Evolutionary conservation across 2,329 filamentous ascomycete genomes (phyloP), one percentile per base, ranked within the genome.

Genomic region (Diaporthe caulivora): DNA sequence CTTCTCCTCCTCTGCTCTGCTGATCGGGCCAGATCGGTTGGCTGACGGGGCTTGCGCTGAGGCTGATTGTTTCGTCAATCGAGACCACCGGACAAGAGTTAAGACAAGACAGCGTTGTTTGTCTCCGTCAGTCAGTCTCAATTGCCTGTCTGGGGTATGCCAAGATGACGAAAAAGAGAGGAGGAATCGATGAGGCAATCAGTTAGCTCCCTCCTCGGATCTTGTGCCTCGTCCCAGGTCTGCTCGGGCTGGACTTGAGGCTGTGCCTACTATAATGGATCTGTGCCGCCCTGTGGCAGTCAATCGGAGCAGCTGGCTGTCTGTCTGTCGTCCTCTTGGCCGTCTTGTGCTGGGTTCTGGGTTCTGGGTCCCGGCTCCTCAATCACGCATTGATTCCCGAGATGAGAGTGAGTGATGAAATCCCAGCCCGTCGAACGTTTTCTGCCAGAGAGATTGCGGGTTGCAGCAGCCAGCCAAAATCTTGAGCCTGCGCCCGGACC

Each of bases 21-120:
- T 65, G 62, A 65, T 65, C 62, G 62, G 62, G 34, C 62, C 44
- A 44, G 62, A 65, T 65, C 62, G 62, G 62, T 65, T 65, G 62
- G 62, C 62, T 51, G 60, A 29, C 49, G 44, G 21, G 60, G 44
- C 51, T 54, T 26, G 26, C 4, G 13, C 60, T 64, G 44, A 37
- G 62, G 62, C 44, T 65, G 62, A 51, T 65, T 65, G 62, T 65
- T 65, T 65, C 62, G 62, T 51, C 44, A 64, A 64, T 64, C 60
- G 62, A 51, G 42, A 37, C 62, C 29, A 26, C 42, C 29, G 21
- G 29, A 57, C 54, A 37, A 57, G 21, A 57, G 31, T 24, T 26
- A 26, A 24, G 37, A 60, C 40, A 44, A 29, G 58, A 40, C n/a
- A n/a, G n/a, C n/a, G n/a, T n/a, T n/a, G n/a, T n/a, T n/a, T n/a